Evolutionary conservation across 768 basidiomycete genomes (phyloP), one percentile per base, ranked within the genome.

Genomic region (Leccinum truebloodii): DNA sequence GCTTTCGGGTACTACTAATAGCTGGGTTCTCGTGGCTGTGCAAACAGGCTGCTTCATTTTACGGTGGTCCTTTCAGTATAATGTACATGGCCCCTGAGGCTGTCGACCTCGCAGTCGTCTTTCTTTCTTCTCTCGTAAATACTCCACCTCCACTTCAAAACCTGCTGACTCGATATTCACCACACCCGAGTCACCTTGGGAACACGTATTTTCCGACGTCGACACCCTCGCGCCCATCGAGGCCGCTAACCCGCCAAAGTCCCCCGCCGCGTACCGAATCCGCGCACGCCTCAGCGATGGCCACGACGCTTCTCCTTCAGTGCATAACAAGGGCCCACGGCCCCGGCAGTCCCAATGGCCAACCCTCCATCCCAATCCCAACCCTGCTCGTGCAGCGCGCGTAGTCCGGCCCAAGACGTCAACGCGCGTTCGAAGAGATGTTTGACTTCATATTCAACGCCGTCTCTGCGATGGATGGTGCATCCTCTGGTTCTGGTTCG

Each of bases 361-460:
- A 34, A 34, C 34, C 34, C 34, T 34, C 34, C 34, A 34, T 34
- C 34, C 34, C 57, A 54, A 48, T 60, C 4, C 37, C 13, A 3
- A 4, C 24, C 1, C 22, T 20, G 30, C 39, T 66, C 35, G 2
- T 67, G 0, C 64, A 57, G 32, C 65, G 65, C n/a, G 37, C 37
- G 37, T 54, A 59, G 13, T 63, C 67, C 3, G 50, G 26, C 3
- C 34, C 63, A 35, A 58, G 37, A 46, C 63, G 67, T 7, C 79
- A 80, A 41, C 80, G 79, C 28, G 86, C 88, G 63, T 87, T 92
- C 65, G 83, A 88, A 66, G 85, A 87, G 32, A 88, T 92, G 82
- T 89, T 91, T 65, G 79, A 85, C 65, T 73, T 88, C 74, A 84
- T 92, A 39, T 90, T 90, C 69, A 77, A 83, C 52, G 82, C 83